Base-by-base conservation (phyloP, 2,329 filamentous ascomycete species). In the Ramichloridium luteum region DNA sequence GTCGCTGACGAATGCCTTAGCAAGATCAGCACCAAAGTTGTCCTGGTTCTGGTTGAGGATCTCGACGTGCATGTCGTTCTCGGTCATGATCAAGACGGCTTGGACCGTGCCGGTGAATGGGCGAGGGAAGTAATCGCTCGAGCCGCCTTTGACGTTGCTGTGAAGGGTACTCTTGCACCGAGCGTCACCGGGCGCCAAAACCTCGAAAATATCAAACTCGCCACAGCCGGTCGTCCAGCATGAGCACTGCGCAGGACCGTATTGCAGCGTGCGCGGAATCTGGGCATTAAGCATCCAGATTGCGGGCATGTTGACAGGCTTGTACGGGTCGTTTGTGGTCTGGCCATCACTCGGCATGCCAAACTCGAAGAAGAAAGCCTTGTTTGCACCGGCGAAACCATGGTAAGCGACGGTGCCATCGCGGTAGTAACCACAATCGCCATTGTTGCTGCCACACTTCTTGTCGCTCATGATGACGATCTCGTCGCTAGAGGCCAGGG, bases 161-260 rank as follows among this genome's bases (percentile, higher is more conserved):
- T 85, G 80, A 46, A 84, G 64, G 11, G 78, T 81, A 23, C 73
- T 75, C 60, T 80, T 84, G 57, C 72, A 70, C 48, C 72, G 72
- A 26, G 60, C 65, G 51, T 77, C 72, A 16, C 79, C 80, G 1
- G 65, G 53, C 38, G 68, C 64, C 25, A 86, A 70, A 14, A 81
- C 67, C 59, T 86, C 81, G 47, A 78, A 75, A 32, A 85, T 65
- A 48, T 88, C 81, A 39, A 80, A 71, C 59, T 88, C 81, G 46
- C 78, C 80, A 51, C 80, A 85, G 22, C 72, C 73, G 47, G 50
- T 64, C 9, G 56, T 57, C 79, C 79, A 85, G 65, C 81, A 86
- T 37, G 72, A 80, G 64, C 80, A 86, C 2, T 59, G 55, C 5
- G 60, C 53, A 28, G 61, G 58, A 40, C 67, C 66, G 59, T 85